A percentile compares a stretch with the other conserved stretches of the same genome.
phyloP scores from a whole-genome alignment of 1,284 basidiomycete species.

The Malassezia brasiliensis region DNA sequence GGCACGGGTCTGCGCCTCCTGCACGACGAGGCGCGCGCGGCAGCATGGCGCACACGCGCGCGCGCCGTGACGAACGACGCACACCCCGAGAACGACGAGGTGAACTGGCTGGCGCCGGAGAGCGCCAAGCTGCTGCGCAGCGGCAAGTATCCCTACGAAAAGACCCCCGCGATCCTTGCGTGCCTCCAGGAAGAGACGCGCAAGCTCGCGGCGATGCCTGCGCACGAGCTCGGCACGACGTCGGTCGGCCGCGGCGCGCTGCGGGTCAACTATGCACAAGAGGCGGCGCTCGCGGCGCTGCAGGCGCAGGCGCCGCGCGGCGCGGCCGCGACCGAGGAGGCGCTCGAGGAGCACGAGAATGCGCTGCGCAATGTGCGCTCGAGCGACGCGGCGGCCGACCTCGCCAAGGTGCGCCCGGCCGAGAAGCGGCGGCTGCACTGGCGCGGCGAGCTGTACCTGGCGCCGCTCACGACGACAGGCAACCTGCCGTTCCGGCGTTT shows the following conservation, averaged over 20 bases:
- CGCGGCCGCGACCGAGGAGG: constrained; percentile 14
- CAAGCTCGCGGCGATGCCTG: constrained; percentile 15
- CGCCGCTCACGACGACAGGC: constrained; percentile 88
- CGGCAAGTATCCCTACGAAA: constrained; percentile 27
- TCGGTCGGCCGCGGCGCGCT: constrained; percentile 21
- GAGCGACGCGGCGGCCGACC: constrained; percentile 26
- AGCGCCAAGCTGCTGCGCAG: constrained; percentile 22
- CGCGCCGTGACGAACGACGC: constrained; percentile 1
- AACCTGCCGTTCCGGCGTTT: constrained; percentile 89
- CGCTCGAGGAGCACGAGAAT: constrained; percentile 34
- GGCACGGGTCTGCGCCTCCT: constrained; percentile 48
- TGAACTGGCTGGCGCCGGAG: constrained; percentile 59
- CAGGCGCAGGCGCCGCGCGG: constrained; percentile 47
- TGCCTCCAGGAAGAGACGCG: constrained; percentile 25
- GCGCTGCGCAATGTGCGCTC: constrained; percentile 20
- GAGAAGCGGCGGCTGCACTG: constrained; percentile 84
- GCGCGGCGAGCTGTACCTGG: constrained; percentile 76
- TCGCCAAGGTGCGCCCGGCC: constrained; percentile 58
- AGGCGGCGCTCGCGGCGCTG: constrained; percentile 1
- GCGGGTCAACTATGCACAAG: constrained; percentile 16
- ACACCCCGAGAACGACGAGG: constrained; percentile 55
- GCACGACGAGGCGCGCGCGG: constrained; percentile 56
- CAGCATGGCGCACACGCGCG: constrained; percentile 15
- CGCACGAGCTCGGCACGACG: constrained; percentile 11
- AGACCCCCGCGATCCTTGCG: constrained; percentile 27